A percentile compares a stretch with the other conserved stretches of the same genome.
Evolutionary conservation across 176 grass and related monocot genomes (phyloP).

Genomic region (Zoysia japonica): DNA sequence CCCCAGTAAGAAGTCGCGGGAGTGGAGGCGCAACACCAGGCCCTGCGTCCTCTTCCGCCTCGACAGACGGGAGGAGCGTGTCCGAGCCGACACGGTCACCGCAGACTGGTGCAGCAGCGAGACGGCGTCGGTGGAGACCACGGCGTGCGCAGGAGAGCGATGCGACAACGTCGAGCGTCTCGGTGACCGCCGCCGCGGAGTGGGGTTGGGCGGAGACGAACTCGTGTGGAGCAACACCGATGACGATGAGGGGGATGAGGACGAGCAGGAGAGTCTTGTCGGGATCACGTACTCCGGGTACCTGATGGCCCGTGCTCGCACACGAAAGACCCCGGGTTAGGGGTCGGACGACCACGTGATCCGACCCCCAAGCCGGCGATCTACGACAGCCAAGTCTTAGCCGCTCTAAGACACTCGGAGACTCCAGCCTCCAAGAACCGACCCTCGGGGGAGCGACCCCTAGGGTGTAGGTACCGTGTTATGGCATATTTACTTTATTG

Average conservation of each 20-base stretch:
- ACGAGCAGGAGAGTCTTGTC: slow-evolving; percentile 14
- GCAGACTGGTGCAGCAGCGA: slow-evolving; percentile 48
- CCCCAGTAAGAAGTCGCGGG: slow-evolving; percentile 64
- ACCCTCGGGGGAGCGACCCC: no score
- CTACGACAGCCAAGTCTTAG: no score
- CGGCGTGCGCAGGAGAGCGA: slow-evolving; percentile 58
- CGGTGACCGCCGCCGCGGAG: slow-evolving; percentile 1
- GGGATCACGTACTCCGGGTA: no score
- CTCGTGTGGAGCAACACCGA: not conserved
- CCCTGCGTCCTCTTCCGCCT: not conserved
- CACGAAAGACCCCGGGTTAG: no score
- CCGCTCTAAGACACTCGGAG: no score
- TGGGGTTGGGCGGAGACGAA: slow-evolving; percentile 29
- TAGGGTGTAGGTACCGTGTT: no score
- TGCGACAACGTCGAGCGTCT: slow-evolving; percentile 59
- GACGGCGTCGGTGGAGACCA: slow-evolving; percentile 45
- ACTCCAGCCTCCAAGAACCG: no score
- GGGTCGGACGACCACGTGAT: no score
- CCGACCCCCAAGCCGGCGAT: no score
- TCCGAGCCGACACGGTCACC: not conserved
- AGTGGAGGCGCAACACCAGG: slow-evolving; percentile 55
- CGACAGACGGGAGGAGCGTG: not conserved
- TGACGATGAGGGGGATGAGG: slow-evolving; percentile 28
- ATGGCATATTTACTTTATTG: no score
- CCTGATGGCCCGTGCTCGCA: no score